Percentiles rank a stretch among this genome's conserved stretches.
Conservation (phyloP, 331 rosid genomes). For the Cydonia oblonga region DNA sequence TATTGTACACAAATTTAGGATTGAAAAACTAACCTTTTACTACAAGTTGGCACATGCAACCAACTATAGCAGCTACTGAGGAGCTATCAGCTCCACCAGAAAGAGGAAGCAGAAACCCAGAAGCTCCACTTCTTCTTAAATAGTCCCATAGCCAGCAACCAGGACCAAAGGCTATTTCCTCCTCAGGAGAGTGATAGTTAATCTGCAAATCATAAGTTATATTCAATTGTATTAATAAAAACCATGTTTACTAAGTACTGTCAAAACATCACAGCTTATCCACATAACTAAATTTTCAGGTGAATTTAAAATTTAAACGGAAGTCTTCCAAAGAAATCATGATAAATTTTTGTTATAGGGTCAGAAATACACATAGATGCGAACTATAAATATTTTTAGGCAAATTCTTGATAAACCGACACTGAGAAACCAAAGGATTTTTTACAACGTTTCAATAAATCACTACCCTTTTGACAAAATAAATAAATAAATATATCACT, state of each 20-base stretch:
- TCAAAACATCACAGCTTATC: not conserved
- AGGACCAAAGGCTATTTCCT: conserved; percentile 97
- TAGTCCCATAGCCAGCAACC: conserved; percentile 99
- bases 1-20: not conserved
- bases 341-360: not conserved
- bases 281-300: not conserved
- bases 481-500: not conserved
- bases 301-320: not conserved
- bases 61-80: conserved; percentile 91
- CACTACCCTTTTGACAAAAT: not conserved
- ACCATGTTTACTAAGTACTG: not conserved
- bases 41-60: conserved; percentile 95
- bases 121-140: conserved; percentile 95
- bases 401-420: not conserved
- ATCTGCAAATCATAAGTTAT: conserved; percentile 37
- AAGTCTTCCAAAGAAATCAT: not conserved
- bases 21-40: conserved; percentile 53
- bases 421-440: not conserved
- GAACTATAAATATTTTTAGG: not conserved
- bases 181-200: conserved; percentile 78
- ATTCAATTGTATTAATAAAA: not conserved
- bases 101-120: conserved; percentile 96
- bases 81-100: conserved; percentile 99
- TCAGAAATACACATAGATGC: not conserved
- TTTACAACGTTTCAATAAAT: too few species aligned